Evolutionary conservation across 495 filamentous ascomycete species (phyloP).

Genomic region (Immersiella caudata): DNA sequence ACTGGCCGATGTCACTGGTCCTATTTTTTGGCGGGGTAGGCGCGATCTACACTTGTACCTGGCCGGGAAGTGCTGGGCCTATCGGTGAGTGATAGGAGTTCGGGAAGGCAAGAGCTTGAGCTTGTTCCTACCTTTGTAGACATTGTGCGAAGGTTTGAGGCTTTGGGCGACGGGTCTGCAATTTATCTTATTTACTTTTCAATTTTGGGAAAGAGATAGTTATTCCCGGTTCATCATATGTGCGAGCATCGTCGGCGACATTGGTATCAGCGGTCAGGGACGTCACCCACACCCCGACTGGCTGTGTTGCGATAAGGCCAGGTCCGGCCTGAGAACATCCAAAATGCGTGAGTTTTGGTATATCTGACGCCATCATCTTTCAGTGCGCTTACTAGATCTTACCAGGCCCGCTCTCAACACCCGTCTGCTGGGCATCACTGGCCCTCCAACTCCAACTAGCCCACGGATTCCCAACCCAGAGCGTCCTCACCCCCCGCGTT

Average conservation of each 20-base stretch:
- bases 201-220: background rate
- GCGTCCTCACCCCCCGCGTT: background rate
- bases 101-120: background rate
- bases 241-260: background rate
- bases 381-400: background rate
- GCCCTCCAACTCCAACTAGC: background rate
- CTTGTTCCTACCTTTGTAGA: background rate
- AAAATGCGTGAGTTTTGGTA: background rate
- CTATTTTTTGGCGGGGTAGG: background rate
- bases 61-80: background rate
- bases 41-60: no score
- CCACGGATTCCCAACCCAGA: slow-evolving; percentile 7
- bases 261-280: background rate
- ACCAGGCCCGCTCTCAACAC: background rate
- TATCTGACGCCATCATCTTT: background rate
- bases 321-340: background rate
- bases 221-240: background rate
- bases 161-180: no score
- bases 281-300: background rate
- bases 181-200: no score
- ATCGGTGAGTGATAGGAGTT: background rate
- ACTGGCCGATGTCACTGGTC: background rate
- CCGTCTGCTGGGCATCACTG: background rate
- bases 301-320: background rate
- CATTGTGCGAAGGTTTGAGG: no score